A percentile compares a stretch with the other conserved stretches of the same genome.
Conservation (phyloP, 768 basidiomycete genomes). For the Pleurotus salmoneostramineus region DNA sequence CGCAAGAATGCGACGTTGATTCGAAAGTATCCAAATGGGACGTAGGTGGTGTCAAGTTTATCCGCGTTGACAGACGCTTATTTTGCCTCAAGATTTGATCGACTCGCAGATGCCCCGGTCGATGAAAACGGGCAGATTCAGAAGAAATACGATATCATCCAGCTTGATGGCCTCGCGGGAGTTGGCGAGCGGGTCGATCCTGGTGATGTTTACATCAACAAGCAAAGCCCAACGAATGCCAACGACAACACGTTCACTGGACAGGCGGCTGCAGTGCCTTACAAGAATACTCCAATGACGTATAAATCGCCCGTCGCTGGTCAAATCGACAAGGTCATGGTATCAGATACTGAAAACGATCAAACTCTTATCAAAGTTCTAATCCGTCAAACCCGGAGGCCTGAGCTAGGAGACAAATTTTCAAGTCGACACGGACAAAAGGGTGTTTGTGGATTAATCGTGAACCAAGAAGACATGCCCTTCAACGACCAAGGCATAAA, state of each 20-base stretch:
- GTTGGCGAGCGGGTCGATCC: slow-evolving; percentile 94
- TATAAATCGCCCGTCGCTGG: slow-evolving; percentile 95
- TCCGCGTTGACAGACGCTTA: slow-evolving; percentile 8
- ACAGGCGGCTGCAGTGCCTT: slow-evolving; percentile 77
- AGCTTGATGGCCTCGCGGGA: slow-evolving; percentile 89
- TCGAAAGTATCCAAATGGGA: slow-evolving; percentile 95
- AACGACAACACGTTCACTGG: slow-evolving; percentile 87
- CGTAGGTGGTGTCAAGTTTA: slow-evolving; percentile 51
- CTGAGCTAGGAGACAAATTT: slow-evolving; percentile 98
- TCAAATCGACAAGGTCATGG: slow-evolving; percentile 96
- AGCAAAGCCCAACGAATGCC: slow-evolving; percentile 94
- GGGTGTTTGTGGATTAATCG: slow-evolving; percentile 97
- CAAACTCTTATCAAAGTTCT: slow-evolving; percentile 96
- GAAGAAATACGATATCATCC: slow-evolving; percentile 89
- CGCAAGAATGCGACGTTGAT: slow-evolving; percentile 94
- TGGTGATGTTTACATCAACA: slow-evolving; percentile 93
- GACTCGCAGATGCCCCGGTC: slow-evolving; percentile 86
- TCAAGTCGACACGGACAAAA: slow-evolving; percentile 98
- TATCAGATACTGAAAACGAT: slow-evolving; percentile 95
- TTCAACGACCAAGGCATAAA: slow-evolving; percentile 97
- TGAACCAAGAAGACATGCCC: slow-evolving; percentile 98
- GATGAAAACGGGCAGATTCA: slow-evolving; percentile 77
- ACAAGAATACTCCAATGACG: slow-evolving; percentile 88
- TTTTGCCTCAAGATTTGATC: slow-evolving; percentile 65
- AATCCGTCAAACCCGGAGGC: slow-evolving; percentile 93